Base-by-base conservation (phyloP, 2,329 filamentous ascomycete species). In the Aureobasidium namibiae region DNA sequence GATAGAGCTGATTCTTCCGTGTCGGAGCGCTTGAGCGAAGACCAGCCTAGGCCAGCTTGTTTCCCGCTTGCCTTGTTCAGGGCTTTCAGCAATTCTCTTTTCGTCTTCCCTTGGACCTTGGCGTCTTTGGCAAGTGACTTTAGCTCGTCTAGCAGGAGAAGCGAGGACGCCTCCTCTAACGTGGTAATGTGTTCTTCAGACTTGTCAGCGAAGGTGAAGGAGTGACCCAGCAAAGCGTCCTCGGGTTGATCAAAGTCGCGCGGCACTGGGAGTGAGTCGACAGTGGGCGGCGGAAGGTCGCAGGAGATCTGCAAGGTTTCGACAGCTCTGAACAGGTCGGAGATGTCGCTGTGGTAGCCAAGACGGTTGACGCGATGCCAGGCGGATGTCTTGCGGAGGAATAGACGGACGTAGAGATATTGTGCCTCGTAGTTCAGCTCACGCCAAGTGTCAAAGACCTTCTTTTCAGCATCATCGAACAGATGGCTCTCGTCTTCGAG, bases 371-470 rank as follows among this genome's bases (percentile, higher is more conserved):
- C 82, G 10, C 94, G 86, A 76, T 96, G 91, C 94, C 94, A 99
- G 1, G 86, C 85, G 23, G 89, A 88, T 1, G 90, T 90, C 72
- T 99, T 99, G 48, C 94, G 85, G 3, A 99, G 78, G 68, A 99
- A 99, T 1, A 99, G 76, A 23, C 94, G 85, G 14, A 97, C 92
- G 73, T 96, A 95, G 84, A 99, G 74, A 72, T 95, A 97, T 67
- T 97, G 92, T 18, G 90, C 82, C 69, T 96, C 90, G 69, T 96
- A 97, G 29, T 79, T 77, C 54, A 97, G 70, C 0, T 74, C 72
- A 61, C 77, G 82, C 91, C 92, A 99, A 60, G 85, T 78, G 3
- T 77, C 74, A 69, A 99, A 97, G 0, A 97, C 80, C 14, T 81
- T 77, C 67, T 80, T 82, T 72, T 99, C 94, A 18, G 84, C 86